phyloP scores from a whole-genome alignment of 306 rosid genomes.

The Rubus idaeus region DNA sequence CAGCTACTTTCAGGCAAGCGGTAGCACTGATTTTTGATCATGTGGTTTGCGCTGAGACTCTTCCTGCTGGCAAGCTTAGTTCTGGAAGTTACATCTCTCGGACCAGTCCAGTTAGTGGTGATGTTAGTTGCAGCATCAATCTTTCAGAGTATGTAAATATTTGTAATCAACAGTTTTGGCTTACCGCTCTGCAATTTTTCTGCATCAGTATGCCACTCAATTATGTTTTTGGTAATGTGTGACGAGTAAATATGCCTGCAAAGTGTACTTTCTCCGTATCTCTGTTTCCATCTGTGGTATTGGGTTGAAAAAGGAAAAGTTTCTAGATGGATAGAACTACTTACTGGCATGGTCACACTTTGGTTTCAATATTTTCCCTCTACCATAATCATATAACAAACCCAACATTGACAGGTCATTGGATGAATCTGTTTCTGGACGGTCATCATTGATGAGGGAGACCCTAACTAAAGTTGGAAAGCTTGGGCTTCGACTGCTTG shows the following conservation, averaged over 20 bases:
- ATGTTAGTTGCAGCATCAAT: constrained; percentile 76
- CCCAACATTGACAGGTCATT: constrained; percentile 52
- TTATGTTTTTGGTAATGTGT: constrained; percentile 2
- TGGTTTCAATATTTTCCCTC: constrained; percentile 22
- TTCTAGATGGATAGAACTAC: constrained; percentile 10
- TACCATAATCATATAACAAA: constrained; percentile 20
- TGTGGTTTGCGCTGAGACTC: constrained; percentile 79
- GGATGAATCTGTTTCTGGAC: constrained; percentile 62
- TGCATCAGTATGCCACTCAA: constrained; percentile 4
- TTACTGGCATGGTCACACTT: constrained; percentile 21
- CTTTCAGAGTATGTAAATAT: constrained; percentile 59
- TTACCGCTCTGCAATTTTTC: constrained; percentile 18
- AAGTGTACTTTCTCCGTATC: neutral
- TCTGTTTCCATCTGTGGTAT: constrained; percentile 6
- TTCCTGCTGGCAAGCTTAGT: constrained; percentile 79
- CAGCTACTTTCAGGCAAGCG: constrained; percentile 98
- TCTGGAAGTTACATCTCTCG: constrained; percentile 78
- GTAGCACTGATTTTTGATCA: constrained; percentile 88
- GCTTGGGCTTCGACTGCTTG: constrained; percentile 91
- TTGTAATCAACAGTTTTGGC: constrained; percentile 5
- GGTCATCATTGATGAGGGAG: constrained; percentile 59
- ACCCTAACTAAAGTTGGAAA: constrained; percentile 72
- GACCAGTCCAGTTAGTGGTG: constrained; percentile 70
- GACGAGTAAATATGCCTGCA: neutral
- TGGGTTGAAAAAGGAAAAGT: neutral